Conservation (phyloP, 2,329 filamentous ascomycete species). For the Ophiocordyceps camponoti-rufipedis region DNA sequence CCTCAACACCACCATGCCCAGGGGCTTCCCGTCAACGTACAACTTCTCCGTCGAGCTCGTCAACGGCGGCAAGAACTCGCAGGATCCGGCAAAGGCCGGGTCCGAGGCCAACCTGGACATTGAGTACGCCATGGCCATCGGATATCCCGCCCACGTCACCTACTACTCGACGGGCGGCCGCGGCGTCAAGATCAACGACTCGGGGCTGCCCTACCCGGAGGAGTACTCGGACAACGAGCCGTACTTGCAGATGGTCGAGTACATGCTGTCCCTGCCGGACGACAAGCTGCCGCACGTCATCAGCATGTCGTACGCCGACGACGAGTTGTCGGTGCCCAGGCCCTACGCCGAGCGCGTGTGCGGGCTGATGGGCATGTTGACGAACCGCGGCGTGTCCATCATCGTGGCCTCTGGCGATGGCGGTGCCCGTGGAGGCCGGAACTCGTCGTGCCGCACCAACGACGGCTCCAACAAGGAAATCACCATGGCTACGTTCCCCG, state of each 20-base stretch:
- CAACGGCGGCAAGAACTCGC: slow-evolving; percentile 25
- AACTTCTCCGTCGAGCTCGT: slow-evolving; percentile 22
- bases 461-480: slow-evolving; percentile 36
- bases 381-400: slow-evolving; percentile 31
- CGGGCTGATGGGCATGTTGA: slow-evolving; percentile 31
- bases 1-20: slow-evolving; percentile 16
- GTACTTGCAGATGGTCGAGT: slow-evolving; percentile 33
- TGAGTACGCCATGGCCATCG: slow-evolving; percentile 27
- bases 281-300: slow-evolving; percentile 34
- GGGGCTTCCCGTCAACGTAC: slow-evolving; percentile 15
- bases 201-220: slow-evolving; percentile 15
- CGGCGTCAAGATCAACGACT: slow-evolving; percentile 19
- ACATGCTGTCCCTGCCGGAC: slow-evolving; percentile 25
- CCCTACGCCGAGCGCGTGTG: slow-evolving; percentile 35
- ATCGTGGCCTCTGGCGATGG: slow-evolving; percentile 33
- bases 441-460: slow-evolving; percentile 36
- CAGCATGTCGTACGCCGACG: slow-evolving; percentile 38
- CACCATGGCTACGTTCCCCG: slow-evolving; percentile 45
- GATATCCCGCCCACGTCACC: slow-evolving; percentile 22
- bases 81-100: slow-evolving; percentile 17
- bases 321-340: slow-evolving; percentile 34
- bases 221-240: slow-evolving; percentile 31
- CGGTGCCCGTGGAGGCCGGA: slow-evolving; percentile 22
- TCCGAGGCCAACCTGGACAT: slow-evolving; percentile 29
- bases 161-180: slow-evolving; percentile 28